Base-by-base conservation (phyloP, 108 stramenopile genomes). In the Pseudonitzschia delicatissima region DNA sequence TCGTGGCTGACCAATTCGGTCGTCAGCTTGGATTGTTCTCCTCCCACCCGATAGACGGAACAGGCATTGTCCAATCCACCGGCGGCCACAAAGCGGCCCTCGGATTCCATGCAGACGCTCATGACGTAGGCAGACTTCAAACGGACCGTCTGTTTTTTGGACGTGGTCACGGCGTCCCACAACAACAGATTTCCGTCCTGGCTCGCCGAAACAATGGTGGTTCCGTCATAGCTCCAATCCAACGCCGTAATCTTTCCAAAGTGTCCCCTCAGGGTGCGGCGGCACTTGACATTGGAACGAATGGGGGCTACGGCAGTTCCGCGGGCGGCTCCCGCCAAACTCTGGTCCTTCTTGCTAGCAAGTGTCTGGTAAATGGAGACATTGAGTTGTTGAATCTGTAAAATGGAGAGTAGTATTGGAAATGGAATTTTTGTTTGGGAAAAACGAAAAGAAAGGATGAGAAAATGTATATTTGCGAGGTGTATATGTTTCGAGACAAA, bases 61-160 rank as follows among this genome's bases (percentile, higher is more conserved):
- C 99, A 99, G 50, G 98, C 74, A 77, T 99, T 99, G 76, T 99
- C 98, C n/a, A 99, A 77, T 35, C 99, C 99, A 27, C 99, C 99
- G 66, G 96, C 97, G 15, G 99, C 99, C 27, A 99, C 91, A 65
- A 98, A 71, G 50, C 88, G 77, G 26, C 92, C 89, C n/a, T 80
- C 78, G 61, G 92, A 97, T 79, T 99, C 99, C 67, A 96, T 98
- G 11, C 95, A 96, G 69, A 98, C 98, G 6, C 96, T 93, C 99
- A 99, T 99, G 13, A 99, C 99, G 90, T 98, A 99, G 48, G 86
- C 88, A 7, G 96, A 96, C 57, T 96, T 92, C 44, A 99, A 82
- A 17, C 94, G 82, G 33, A 99, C 86, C 47, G 87, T 80, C 65
- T 90, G 82, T 20, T 83, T 51, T 67, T 98, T 98, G 63, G 85